Evolutionary conservation across 1,139 yeast genomes (phyloP).

Genomic region (Cylindricascospora bacillispora): DNA sequence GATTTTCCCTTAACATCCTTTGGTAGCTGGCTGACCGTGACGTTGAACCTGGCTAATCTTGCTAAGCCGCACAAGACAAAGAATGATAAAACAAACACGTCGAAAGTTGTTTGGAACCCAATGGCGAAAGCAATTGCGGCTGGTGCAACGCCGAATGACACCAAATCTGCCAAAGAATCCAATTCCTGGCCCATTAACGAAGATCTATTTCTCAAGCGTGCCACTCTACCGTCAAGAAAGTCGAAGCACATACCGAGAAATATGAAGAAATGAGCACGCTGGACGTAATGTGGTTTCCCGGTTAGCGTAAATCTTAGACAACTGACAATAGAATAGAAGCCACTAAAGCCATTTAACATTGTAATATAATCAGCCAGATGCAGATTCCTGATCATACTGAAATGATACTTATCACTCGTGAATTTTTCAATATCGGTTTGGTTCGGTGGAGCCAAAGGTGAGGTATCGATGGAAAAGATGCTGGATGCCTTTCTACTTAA

Average conservation of each 20-base stretch:
- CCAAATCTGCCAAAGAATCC: conserved; percentile 88
- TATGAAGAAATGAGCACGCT: conserved; percentile 81
- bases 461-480: conserved; percentile 28
- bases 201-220: conserved; percentile 83
- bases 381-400: conserved; percentile 61
- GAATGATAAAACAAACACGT: conserved; percentile 60
- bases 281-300: conserved; percentile 54
- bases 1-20: conserved; percentile 77
- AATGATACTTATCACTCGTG: conserved; percentile 67
- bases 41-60: conserved; percentile 88
- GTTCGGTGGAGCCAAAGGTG: conserved; percentile 44
- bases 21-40: conserved; percentile 85
- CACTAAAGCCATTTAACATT: conserved; percentile 76
- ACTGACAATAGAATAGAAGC: conserved; percentile 80
- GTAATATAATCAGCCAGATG: conserved; percentile 96
- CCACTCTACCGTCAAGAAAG: conserved; percentile 94
- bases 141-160: conserved; percentile 88
- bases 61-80: conserved; percentile 92
- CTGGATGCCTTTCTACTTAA: conserved; percentile 29
- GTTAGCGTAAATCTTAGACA: conserved; percentile 72
- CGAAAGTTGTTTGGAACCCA: conserved; percentile 77
- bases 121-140: conserved; percentile 85
- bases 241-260: conserved; percentile 86
- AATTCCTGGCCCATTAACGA: conserved; percentile 95
- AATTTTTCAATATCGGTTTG: conserved; percentile 67